Conservation (phyloP, 768 basidiomycete species). For the Pleurotus tuber-regium region DNA sequence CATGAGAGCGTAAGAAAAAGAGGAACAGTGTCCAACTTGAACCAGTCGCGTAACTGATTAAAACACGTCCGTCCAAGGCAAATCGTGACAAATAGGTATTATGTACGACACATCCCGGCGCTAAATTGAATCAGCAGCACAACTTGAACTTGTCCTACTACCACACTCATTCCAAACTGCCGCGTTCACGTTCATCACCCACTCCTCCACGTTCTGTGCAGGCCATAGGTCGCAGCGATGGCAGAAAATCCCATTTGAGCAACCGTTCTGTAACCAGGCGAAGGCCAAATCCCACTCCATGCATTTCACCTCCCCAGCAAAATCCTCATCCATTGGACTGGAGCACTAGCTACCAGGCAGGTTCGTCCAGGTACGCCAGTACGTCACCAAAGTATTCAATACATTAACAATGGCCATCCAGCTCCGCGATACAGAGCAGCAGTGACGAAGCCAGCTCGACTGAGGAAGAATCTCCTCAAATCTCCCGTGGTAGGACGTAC, state of each 20-base stretch:
- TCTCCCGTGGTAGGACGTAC: conserved; percentile 41
- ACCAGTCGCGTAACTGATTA: not conserved
- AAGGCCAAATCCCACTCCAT: conserved; percentile 1
- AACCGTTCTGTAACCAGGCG: conserved; percentile 29
- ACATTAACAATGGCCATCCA: conserved; percentile 16
- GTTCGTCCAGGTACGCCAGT: conserved; percentile 68
- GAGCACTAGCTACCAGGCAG: conserved; percentile 87
- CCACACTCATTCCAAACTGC: conserved; percentile 67
- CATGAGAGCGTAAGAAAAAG: not conserved
- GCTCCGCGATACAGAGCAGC: conserved; percentile 50
- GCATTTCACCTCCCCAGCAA: not conserved
- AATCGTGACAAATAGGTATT: not conserved
- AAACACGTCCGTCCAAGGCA: not conserved
- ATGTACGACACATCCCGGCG: too few species aligned
- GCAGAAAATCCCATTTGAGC: conserved; percentile 21
- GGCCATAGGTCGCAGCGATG: conserved; percentile 49
- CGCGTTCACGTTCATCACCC: conserved; percentile 76
- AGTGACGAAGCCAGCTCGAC: conserved; percentile 46
- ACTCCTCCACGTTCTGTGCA: conserved; percentile 64
- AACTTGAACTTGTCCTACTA: too few species aligned
- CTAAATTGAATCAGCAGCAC: too few species aligned
- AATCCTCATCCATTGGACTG: conserved; percentile 42
- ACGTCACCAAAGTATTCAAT: conserved; percentile 4
- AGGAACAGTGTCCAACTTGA: not conserved
- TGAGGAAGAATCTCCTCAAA: conserved; percentile 42